Conservation (phyloP, 306 rosid genomes). For the Vicia faba region DNA sequence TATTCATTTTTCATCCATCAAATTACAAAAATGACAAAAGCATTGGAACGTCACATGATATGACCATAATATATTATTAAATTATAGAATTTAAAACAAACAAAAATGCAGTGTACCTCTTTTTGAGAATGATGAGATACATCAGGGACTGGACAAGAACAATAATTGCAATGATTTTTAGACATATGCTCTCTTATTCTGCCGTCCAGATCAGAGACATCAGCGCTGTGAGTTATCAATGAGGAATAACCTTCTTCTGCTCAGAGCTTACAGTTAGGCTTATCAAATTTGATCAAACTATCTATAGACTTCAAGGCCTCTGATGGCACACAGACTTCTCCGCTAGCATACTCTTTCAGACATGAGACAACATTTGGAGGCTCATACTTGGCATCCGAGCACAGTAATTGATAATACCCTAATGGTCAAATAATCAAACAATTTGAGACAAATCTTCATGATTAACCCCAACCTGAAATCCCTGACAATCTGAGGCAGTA, state of each 20-base stretch:
- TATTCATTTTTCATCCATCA: too few species aligned
- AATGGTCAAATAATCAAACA: conserved; percentile 87
- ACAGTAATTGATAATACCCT: conserved; percentile 97
- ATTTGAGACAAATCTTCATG: conserved; percentile 76
- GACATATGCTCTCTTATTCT: conserved; percentile 83
- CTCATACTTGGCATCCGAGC: too few species aligned
- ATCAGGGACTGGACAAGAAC: conserved; percentile 75
- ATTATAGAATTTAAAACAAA: too few species aligned
- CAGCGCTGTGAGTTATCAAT: conserved; percentile 43
- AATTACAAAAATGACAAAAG: conserved; percentile 23
- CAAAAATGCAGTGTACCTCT: conserved; percentile 64
- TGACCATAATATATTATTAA: conserved; percentile 18
- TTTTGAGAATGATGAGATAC: conserved; percentile 87
- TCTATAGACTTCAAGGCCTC: too few species aligned
- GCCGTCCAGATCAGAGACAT: conserved; percentile 72
- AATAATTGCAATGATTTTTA: conserved; percentile 80
- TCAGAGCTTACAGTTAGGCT: conserved; percentile 80
- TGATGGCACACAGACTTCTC: conserved; percentile 87
- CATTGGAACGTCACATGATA: conserved; percentile 5
- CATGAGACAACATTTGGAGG: conserved; percentile 51
- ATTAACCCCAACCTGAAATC: conserved; percentile 55
- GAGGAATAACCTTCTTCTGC: conserved; percentile 68
- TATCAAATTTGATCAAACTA: conserved; percentile 88
- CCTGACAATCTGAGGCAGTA: conserved; percentile 66
- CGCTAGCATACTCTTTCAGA: conserved; percentile 75